Conservation (phyloP, 2,329 filamentous ascomycete genomes). For the Seiridium cupressi region DNA sequence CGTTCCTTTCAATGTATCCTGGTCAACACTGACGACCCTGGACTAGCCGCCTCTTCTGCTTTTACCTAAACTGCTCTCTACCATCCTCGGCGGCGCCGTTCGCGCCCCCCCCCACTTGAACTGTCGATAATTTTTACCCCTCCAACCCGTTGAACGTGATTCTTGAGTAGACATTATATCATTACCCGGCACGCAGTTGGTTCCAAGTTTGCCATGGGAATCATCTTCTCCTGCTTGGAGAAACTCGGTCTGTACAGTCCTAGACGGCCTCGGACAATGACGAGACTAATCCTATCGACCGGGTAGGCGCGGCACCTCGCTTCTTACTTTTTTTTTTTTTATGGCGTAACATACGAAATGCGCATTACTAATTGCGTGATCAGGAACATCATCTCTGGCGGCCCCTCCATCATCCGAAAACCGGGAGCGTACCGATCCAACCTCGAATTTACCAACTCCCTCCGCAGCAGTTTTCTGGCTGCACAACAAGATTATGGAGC, state of each 20-base stretch:
- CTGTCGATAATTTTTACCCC: not conserved
- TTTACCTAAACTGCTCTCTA: not conserved
- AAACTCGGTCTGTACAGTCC: not conserved
- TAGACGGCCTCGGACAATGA: slow-evolving; percentile 42
- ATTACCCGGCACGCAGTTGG: not conserved
- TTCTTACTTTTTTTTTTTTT: not conserved
- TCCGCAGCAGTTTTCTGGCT: slow-evolving; percentile 78
- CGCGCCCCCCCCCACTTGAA: slow-evolving; percentile 3
- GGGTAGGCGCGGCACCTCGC: slow-evolving; percentile 57
- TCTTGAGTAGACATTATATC: not conserved
- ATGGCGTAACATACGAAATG: slow-evolving; percentile 4
- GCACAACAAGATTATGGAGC: slow-evolving; percentile 63
- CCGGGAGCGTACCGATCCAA: slow-evolving; percentile 81
- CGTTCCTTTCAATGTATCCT: not conserved
- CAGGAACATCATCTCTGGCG: slow-evolving; percentile 81
- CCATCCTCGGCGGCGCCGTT: not conserved
- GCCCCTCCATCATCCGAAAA: slow-evolving; percentile 80
- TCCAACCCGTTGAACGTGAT: not conserved
- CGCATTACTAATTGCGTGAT: slow-evolving; percentile 21
- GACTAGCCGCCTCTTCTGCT: not conserved
- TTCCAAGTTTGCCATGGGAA: not conserved
- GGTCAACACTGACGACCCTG: not conserved
- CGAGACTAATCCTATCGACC: slow-evolving; percentile 82
- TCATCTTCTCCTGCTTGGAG: slow-evolving; percentile 2
- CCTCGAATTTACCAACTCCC: slow-evolving; percentile 84